Base-by-base conservation (phyloP, 2,329 filamentous ascomycete species). In the Ophiostoma ips region DNA sequence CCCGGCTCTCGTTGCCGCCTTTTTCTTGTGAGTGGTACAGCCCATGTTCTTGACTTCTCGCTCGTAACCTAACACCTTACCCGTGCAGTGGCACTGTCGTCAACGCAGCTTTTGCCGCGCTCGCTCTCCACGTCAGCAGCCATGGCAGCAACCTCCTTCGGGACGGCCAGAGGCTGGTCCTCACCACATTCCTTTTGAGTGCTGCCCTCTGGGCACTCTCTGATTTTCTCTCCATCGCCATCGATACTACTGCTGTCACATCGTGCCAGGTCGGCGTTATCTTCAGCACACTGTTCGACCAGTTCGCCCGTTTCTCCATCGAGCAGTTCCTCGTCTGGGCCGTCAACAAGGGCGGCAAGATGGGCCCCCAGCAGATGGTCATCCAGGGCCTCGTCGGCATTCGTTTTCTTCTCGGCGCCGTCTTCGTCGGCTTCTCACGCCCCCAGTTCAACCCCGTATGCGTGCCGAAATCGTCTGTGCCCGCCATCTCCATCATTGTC, bases 141-240 rank as follows among this genome's bases (percentile, higher is more conserved):
- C 66, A 73, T 66, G 66, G 69, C 59, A 67, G 67, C 53, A 63
- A 69, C 37, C 62, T 76, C 53, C 68, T 75, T 60, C 69, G 71
- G 63, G 73, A 78, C 65, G 72, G 73, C 66, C 69, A 71, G 74
- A 78, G 76, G 75, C 76, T 79, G 75, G 75, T 71, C 74, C 75
- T 79, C 73, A 64, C 71, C 59, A 62, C 66, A 56, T 78, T 77
- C 60, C 68, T 78, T 58, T 53, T 68, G 24, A 66, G 69, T 51
- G 66, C 72, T 30, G 68, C 69, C 55, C 64, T 75, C 46, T 80
- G 76, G 76, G 73, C 74, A 44, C 62, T 72, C 37, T 60, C 68
- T 53, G 69, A 69, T 51, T 79, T 79, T 54, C 62, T 72, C 50
- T 63, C 72, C 28, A 71, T 71, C 21, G 59, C 75, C 49, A 65